A percentile compares a stretch with the other conserved stretches of the same genome.
phyloP scores from a whole-genome alignment of 352 stramenopile genomes.

The Globisporangium apiculatum region DNA sequence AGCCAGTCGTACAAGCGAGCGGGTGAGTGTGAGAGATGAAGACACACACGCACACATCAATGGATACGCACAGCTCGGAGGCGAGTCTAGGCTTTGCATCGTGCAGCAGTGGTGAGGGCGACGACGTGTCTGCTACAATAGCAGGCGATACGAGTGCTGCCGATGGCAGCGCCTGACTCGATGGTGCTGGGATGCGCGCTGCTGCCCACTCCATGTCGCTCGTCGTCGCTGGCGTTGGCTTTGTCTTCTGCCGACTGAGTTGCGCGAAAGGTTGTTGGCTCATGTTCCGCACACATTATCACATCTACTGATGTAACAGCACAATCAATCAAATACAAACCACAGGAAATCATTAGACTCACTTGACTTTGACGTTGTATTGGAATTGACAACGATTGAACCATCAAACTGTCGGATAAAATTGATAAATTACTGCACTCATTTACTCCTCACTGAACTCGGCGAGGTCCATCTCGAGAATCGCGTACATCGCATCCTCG shows the following conservation, averaged over 20 bases:
- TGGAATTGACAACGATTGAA: no score
- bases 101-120: background rate
- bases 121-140: background rate
- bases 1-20: background rate
- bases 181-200: background rate
- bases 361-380: no score
- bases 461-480: conserved; percentile 95
- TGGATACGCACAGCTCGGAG: conserved; percentile 8
- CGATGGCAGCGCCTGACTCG: background rate
- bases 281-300: no score
- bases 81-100: conserved; percentile 7
- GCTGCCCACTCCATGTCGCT: conserved; percentile 1
- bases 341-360: no score
- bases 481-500: conserved; percentile 91
- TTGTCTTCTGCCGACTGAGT: no score
- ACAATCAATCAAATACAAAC: no score
- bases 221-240: no score
- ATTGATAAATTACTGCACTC: background rate
- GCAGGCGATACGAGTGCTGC: background rate
- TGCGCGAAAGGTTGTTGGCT: no score
- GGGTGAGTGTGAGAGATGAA: background rate
- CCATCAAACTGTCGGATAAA: no score
- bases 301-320: no score
- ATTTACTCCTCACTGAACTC: conserved; percentile 87
- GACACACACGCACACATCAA: conserved; percentile 5